phyloP scores from a whole-genome alignment of 352 stramenopile species.

The Pythium dissimile region DNA sequence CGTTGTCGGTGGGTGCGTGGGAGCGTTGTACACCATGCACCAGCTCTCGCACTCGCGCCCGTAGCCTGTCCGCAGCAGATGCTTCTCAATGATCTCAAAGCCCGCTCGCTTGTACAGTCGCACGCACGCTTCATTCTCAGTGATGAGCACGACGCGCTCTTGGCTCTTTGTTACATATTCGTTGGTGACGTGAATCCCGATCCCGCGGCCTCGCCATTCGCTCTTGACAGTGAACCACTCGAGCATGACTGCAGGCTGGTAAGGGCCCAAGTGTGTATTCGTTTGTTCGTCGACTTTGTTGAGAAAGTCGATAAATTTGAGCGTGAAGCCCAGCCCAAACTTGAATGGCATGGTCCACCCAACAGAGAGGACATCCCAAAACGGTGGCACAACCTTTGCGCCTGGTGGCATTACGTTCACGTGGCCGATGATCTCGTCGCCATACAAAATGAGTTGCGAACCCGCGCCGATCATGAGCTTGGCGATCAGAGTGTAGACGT shows the following conservation, averaged over 20 bases:
- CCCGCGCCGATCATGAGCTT: not conserved
- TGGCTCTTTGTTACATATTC: not conserved
- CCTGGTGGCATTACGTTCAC: not conserved
- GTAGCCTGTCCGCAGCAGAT: slow-evolving; percentile 5
- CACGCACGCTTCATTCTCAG: not conserved
- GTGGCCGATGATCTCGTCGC: slow-evolving; percentile 8
- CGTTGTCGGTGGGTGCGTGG: not conserved
- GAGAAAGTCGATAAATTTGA: slow-evolving; percentile 1
- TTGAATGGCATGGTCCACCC: slow-evolving; percentile 1
- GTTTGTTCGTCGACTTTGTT: not conserved
- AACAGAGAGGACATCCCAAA: not conserved
- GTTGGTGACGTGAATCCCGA: slow-evolving; percentile 4
- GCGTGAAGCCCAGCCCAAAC: slow-evolving; percentile 8
- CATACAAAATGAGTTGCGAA: slow-evolving; percentile 3
- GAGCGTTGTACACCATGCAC: slow-evolving; percentile 8
- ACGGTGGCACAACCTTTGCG: not conserved
- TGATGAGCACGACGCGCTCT: not conserved
- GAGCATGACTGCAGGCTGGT: slow-evolving; percentile 6
- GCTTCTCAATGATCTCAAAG: slow-evolving; percentile 4
- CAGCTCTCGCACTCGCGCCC: slow-evolving; percentile 13
- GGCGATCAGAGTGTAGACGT: not conserved
- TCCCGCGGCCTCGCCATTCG: slow-evolving; percentile 8
- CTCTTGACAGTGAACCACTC: slow-evolving; percentile 6
- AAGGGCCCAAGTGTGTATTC: not conserved
- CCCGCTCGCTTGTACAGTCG: slow-evolving; percentile 1